Evolutionary conservation across 768 basidiomycete genomes (phyloP).

Genomic region (Pleurotus sapidus): DNA sequence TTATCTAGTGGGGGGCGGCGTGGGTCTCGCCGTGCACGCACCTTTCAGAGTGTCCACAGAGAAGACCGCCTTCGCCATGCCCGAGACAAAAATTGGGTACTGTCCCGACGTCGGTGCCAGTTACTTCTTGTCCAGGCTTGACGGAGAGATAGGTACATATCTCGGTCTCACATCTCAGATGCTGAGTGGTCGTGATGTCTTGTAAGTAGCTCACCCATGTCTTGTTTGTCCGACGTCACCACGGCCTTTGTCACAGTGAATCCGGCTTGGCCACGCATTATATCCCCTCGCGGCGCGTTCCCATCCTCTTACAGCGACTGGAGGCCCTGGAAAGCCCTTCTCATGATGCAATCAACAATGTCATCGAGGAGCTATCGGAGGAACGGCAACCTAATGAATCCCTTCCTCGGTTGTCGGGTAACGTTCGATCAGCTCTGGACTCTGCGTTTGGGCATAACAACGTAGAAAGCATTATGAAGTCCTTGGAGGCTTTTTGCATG

Average conservation of each 20-base stretch:
- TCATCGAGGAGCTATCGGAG: constrained; percentile 72
- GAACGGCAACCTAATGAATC: constrained; percentile 62
- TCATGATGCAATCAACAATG: constrained; percentile 37
- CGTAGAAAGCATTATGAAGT: constrained; percentile 69
- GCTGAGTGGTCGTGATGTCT: constrained; percentile 77
- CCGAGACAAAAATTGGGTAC: constrained; percentile 91
- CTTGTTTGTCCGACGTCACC: background rate
- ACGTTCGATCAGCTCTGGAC: constrained; percentile 77
- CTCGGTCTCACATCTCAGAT: constrained; percentile 79
- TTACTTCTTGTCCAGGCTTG: constrained; percentile 84
- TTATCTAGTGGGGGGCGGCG: constrained; percentile 88
- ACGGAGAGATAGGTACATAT: constrained; percentile 94
- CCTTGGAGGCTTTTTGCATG: constrained; percentile 42
- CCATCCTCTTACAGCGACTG: constrained; percentile 67
- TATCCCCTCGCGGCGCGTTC: constrained; percentile 73
- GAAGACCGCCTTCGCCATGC: constrained; percentile 91
- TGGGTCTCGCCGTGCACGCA: constrained; percentile 81
- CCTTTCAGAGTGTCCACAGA: constrained; percentile 93
- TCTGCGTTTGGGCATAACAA: constrained; percentile 65
- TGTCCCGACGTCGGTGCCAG: constrained; percentile 92
- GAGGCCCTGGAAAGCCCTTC: constrained; percentile 41
- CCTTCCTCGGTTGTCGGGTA: constrained; percentile 50
- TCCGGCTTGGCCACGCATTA: constrained; percentile 94
- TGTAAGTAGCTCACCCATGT: constrained; percentile 50
- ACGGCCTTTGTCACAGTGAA: constrained; percentile 48